Percentiles rank a stretch among this genome's conserved stretches.
phyloP scores from a whole-genome alignment of 805 yeast species.

The Candida silvicultrix region DNA sequence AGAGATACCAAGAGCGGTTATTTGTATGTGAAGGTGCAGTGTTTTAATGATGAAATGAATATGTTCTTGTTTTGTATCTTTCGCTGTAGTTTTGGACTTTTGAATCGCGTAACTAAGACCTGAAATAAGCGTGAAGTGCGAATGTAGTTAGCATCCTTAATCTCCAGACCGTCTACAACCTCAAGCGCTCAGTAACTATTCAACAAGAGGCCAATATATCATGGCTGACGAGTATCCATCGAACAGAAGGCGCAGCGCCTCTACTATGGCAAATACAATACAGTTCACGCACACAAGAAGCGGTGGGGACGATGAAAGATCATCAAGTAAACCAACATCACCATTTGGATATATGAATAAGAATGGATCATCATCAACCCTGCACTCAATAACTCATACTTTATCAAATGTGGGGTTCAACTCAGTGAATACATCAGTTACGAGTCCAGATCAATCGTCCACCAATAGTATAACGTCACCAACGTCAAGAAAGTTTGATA shows the following conservation, averaged over 20 bases:
- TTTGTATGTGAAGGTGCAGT: slow-evolving; percentile 73
- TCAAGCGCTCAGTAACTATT: too few species aligned
- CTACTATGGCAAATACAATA: slow-evolving; percentile 22
- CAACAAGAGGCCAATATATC: neutral
- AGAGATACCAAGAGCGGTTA: slow-evolving; percentile 58
- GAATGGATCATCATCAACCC: slow-evolving; percentile 19
- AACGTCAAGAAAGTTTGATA: slow-evolving; percentile 12
- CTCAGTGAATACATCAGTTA: neutral
- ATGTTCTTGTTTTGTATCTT: neutral
- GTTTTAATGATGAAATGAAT: slow-evolving; percentile 27
- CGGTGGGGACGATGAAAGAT: slow-evolving; percentile 2
- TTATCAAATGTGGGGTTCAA: slow-evolving; percentile 22
- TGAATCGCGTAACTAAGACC: neutral
- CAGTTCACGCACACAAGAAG: slow-evolving; percentile 19
- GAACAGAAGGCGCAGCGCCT: slow-evolving; percentile 18
- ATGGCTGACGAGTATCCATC: neutral
- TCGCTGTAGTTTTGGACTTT: neutral
- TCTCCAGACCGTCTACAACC: too few species aligned
- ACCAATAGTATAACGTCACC: slow-evolving; percentile 11
- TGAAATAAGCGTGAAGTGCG: neutral
- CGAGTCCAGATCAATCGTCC: neutral
- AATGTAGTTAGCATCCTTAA: too few species aligned
- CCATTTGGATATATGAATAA: slow-evolving; percentile 11
- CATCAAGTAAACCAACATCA: neutral
- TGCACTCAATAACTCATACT: slow-evolving; percentile 17